Base-by-base conservation (phyloP, 2,329 filamentous ascomycete genomes). In the Eurotiales sp. region DNA sequence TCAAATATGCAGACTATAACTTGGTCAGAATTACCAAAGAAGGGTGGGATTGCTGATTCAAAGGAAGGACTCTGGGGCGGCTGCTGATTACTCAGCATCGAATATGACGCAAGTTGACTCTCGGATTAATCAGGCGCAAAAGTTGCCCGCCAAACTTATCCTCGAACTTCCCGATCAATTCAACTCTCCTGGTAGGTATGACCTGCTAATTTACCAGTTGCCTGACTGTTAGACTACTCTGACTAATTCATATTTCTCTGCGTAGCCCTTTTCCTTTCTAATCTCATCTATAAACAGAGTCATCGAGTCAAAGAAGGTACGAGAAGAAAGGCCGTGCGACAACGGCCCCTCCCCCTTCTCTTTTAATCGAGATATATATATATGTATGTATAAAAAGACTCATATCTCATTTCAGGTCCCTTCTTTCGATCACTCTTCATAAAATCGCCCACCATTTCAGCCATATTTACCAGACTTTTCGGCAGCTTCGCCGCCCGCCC, bases 381-480 rank as follows among this genome's bases (percentile, higher is more conserved):
- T 3, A 19, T 29, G 8, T 29, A 17, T 17, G 7, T 3, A 11
- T 2, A 34, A 12, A 4, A 1, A 1, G 4, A n/a, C 19, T 10
- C 17, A 14, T 21, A 45, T 14, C 19, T 25, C 23, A 45, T 8
- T 45, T 25, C 22, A 6, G 19, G 12, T 5, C 29, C 17, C 21
- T 23, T 29, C 25, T 29, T 32, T 17, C 14, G 10, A 25, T 39
- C 22, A 42, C 7, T 25, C 42, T 25, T 29, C 27, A 43, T n/a
- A n/a, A n/a, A n/a, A n/a, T n/a, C n/a, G 64, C 64, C 72, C 73
- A 84, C 67, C 73, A 83, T 83, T 76, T 78, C 78, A 63, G 88
- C 83, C 75, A 79, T 92, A 72, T 74, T 88, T 66, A 81, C 84
- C 66, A 79, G 82, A 67, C 78, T 95, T 68, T 93, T 95, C 72